phyloP scores from a whole-genome alignment of 345 rosid species.

The Populus nigra region DNA sequence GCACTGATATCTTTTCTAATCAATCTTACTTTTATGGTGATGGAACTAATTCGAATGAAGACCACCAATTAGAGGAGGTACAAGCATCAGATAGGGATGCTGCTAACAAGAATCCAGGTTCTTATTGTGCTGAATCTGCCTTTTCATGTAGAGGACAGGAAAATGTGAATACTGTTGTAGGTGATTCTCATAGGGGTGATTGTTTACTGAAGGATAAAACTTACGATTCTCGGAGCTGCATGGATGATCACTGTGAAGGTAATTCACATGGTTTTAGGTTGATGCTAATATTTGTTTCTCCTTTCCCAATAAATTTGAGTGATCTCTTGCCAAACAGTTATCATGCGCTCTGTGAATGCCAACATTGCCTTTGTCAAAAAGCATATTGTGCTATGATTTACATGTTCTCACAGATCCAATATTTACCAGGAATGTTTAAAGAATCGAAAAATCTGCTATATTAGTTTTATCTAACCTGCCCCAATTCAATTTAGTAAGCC shows the following conservation, averaged over 20 bases:
- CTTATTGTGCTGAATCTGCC: constrained; percentile 3
- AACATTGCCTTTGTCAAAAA: neutral
- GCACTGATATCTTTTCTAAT: constrained; percentile 9
- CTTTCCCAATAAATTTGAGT: neutral
- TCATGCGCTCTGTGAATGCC: neutral
- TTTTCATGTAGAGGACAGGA: constrained; percentile 18
- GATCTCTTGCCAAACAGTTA: neutral
- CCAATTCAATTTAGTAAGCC: no score
- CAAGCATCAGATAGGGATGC: constrained; percentile 17
- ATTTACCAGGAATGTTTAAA: neutral
- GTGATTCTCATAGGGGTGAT: constrained; percentile 12
- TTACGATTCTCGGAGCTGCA: constrained; percentile 7
- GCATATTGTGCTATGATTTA: neutral
- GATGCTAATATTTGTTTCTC: neutral
- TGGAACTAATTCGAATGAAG: constrained; percentile 11
- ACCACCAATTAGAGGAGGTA: constrained; percentile 16
- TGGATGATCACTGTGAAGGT: constrained; percentile 28
- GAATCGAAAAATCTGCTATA: neutral
- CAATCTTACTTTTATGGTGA: constrained; percentile 6
- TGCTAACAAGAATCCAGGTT: constrained; percentile 12
- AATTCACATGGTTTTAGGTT: constrained; percentile 12
- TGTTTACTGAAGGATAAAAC: constrained; percentile 10
- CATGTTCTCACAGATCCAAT: neutral
- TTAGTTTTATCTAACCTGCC: neutral
- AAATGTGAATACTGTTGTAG: constrained; percentile 16